These are phyloP conservation scores for Albophoma yamanashiensis DNA, from an alignment of 2,329 filamentous ascomycete genomes.

Conservation along the genomic window DNA sequence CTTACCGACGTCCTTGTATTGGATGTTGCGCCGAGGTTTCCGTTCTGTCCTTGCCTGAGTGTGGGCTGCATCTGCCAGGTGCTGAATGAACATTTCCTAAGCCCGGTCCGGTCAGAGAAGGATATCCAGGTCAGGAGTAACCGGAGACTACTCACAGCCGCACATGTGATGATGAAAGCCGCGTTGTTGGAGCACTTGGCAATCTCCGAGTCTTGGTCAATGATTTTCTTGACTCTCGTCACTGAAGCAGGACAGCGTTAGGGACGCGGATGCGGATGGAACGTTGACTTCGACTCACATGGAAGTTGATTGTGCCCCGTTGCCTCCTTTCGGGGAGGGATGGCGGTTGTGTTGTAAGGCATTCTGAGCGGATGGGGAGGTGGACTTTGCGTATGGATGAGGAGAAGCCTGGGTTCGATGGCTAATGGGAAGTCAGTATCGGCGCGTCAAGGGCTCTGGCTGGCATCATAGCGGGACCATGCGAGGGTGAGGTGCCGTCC, in stretches of 20 bases:
- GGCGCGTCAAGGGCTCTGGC: background rate
- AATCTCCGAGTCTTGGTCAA: conserved; percentile 78
- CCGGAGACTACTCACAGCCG: conserved; percentile 48
- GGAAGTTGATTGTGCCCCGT: conserved; percentile 80
- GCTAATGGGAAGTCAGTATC: background rate
- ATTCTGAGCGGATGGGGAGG: conserved; percentile 34
- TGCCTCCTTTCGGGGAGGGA: conserved; percentile 68
- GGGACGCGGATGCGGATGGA: conserved; percentile 2
- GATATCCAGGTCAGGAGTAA: background rate
- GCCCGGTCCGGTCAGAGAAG: conserved; percentile 2
- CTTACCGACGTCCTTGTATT: conserved; percentile 86
- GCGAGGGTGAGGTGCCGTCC: background rate
- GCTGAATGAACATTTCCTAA: conserved; percentile 90
- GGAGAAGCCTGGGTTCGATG: too few species aligned
- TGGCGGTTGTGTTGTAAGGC: conserved; percentile 84
- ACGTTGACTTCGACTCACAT: conserved; percentile 44
- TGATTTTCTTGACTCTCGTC: conserved; percentile 91
- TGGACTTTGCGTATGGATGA: background rate
- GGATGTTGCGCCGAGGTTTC: conserved; percentile 86
- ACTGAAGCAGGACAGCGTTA: conserved; percentile 41
- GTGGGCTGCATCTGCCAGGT: conserved; percentile 75
- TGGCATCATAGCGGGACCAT: background rate
- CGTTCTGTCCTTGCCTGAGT: conserved; percentile 83
- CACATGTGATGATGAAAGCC: conserved; percentile 85
- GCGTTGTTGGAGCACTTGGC: conserved; percentile 84